Evolutionary conservation across 306 rosid genomes (phyloP).

Genomic region (Gleditsia sinensis): DNA sequence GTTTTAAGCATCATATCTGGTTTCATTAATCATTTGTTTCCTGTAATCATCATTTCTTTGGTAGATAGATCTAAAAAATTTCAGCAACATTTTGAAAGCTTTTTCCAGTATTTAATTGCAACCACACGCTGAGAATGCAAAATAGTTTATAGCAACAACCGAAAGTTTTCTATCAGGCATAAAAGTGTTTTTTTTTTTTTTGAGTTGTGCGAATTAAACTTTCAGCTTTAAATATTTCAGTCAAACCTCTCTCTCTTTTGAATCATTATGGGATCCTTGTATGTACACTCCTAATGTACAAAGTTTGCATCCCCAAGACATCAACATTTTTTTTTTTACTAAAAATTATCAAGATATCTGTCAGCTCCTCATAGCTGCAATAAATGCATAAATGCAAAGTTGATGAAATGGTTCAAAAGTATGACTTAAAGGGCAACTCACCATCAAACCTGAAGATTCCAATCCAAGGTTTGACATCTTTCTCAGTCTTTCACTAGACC

Average conservation of each 20-base stretch:
- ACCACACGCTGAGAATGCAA: neutral
- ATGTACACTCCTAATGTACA: neutral
- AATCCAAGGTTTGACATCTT: slow-evolving; percentile 28
- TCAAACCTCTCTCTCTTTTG: neutral
- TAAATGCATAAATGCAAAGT: neutral
- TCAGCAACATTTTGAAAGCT: neutral
- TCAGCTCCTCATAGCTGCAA: neutral
- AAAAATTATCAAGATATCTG: neutral
- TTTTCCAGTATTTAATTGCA: neutral
- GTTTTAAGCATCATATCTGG: neutral
- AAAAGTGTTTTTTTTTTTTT: neutral
- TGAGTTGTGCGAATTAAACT: neutral
- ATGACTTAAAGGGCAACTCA: slow-evolving; percentile 37
- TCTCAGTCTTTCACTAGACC: slow-evolving; percentile 44
- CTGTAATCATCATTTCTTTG: neutral
- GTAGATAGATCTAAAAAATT: neutral
- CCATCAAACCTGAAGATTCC: slow-evolving; percentile 36
- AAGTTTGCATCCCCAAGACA: neutral
- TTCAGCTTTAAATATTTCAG: neutral
- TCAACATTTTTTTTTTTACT: neutral
- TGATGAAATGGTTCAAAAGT: neutral
- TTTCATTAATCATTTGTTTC: neutral
- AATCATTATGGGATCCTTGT: neutral
- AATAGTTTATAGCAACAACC: neutral
- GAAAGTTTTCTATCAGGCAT: neutral